Conservation (phyloP, 176 grass and related monocot species). For the Lolium perenne region DNA sequence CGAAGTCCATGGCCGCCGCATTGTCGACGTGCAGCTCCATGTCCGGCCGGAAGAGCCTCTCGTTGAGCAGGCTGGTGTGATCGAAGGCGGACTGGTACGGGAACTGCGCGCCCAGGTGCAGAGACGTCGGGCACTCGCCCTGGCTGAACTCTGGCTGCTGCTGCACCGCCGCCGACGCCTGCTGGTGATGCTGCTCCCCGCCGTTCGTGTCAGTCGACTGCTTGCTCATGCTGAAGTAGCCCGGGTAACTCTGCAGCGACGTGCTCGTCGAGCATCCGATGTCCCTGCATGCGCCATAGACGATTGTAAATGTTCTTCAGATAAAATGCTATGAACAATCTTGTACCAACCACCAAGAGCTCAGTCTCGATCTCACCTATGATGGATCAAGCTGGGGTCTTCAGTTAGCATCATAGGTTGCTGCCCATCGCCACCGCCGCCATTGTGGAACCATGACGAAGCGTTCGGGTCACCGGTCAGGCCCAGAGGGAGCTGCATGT, state of each 20-base stretch:
- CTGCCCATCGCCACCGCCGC: conserved; percentile 24
- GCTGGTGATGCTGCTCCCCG: conserved; percentile 46
- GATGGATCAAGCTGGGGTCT: conserved; percentile 61
- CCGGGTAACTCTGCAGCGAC: conserved; percentile 58
- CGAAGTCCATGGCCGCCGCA: conserved; percentile 37
- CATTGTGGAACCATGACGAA: conserved; percentile 58
- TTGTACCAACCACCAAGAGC: not conserved
- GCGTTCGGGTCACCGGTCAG: conserved; percentile 44
- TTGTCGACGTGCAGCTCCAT: conserved; percentile 47
- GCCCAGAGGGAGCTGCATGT: conserved; percentile 58
- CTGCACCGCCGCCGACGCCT: conserved; percentile 11
- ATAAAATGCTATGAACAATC: not conserved
- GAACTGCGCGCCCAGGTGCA: conserved; percentile 57
- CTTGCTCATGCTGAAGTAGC: conserved; percentile 62
- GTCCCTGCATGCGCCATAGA: conserved; percentile 46
- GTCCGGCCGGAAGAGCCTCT: conserved; percentile 58
- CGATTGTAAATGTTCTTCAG: conserved; percentile 10
- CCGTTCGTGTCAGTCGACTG: conserved; percentile 35
- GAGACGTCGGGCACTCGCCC: conserved; percentile 51
- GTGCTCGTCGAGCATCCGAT: conserved; percentile 62
- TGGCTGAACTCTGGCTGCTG: conserved; percentile 55
- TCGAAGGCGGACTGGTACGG: conserved; percentile 51
- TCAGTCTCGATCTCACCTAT: conserved; percentile 56
- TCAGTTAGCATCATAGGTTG: conserved; percentile 56
- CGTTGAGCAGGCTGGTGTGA: conserved; percentile 50